Evolutionary conservation across 768 basidiomycete species (phyloP).

Genomic region (Sutorius australiensis): DNA sequence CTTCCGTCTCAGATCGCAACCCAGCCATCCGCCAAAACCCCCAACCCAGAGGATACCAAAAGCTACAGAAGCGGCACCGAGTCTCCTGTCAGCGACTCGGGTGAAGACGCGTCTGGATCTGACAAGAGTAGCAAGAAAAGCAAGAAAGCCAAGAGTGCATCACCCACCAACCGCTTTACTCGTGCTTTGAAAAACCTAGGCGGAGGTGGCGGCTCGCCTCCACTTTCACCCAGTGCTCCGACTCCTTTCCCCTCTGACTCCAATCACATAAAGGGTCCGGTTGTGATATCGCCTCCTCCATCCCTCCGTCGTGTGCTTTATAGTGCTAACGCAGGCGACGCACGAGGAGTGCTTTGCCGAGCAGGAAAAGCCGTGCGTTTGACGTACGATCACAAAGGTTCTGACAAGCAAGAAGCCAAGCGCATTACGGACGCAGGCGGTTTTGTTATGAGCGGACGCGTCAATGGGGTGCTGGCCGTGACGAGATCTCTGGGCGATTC

Average conservation of each 20-base stretch:
- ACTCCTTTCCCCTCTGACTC: slow-evolving; percentile 17
- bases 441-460: slow-evolving; percentile 97
- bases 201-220: slow-evolving; percentile 25
- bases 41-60: slow-evolving; percentile 31
- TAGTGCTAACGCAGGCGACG: slow-evolving; percentile 96
- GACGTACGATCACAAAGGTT: slow-evolving; percentile 98
- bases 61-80: slow-evolving; percentile 36
- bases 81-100: slow-evolving; percentile 44
- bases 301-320: slow-evolving; percentile 76
- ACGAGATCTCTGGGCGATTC: slow-evolving; percentile 95
- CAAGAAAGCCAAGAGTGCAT: slow-evolving; percentile 39
- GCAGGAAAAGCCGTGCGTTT: slow-evolving; percentile 86
- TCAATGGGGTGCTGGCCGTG: slow-evolving; percentile 96
- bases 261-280: slow-evolving; percentile 29
- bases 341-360: slow-evolving; percentile 89
- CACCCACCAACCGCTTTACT: slow-evolving; percentile 48
- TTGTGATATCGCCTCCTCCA: slow-evolving; percentile 42
- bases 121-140: slow-evolving; percentile 37
- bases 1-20: slow-evolving; percentile 33
- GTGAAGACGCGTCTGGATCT: slow-evolving; percentile 30
- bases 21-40: slow-evolving; percentile 29
- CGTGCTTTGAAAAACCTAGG: slow-evolving; percentile 54
- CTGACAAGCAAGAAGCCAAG: slow-evolving; percentile 95
- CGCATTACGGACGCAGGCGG: slow-evolving; percentile 97
- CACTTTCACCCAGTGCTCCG: slow-evolving; percentile 9